Conservation (phyloP, 257 asterid species). For the Ligustrum vulgare region DNA sequence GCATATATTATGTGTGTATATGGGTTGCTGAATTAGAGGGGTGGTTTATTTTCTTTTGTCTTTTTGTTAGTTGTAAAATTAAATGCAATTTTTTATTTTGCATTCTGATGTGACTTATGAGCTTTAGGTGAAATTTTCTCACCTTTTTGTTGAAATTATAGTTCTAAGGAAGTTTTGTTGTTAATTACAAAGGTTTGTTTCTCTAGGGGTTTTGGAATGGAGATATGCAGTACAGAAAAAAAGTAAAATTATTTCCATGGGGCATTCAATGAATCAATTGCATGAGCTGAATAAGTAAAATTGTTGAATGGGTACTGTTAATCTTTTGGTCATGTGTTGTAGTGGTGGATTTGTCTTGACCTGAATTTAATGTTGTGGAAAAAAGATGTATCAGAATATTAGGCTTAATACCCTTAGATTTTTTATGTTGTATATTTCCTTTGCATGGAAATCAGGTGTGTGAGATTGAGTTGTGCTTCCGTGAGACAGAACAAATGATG, state of each 20-base stretch:
- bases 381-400: background rate
- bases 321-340: background rate
- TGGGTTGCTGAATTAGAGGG: background rate
- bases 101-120: conserved; percentile 28
- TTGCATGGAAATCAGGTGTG: background rate
- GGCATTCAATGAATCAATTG: background rate
- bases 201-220: background rate
- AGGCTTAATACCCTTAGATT: background rate
- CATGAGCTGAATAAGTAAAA: background rate
- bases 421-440: background rate
- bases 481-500: background rate
- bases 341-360: background rate
- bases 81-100: conserved; percentile 17
- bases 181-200: background rate
- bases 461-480: background rate
- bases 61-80: background rate
- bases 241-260: background rate
- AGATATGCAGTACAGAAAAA: background rate
- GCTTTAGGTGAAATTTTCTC: conserved; percentile 15
- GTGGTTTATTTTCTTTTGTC: background rate
- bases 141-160: background rate
- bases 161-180: background rate
- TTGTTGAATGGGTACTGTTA: background rate
- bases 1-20: background rate
- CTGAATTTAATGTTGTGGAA: background rate